Base-by-base conservation (phyloP, 192 early-diverging fungal genomes). In the Dimargaris cristalligena region DNA sequence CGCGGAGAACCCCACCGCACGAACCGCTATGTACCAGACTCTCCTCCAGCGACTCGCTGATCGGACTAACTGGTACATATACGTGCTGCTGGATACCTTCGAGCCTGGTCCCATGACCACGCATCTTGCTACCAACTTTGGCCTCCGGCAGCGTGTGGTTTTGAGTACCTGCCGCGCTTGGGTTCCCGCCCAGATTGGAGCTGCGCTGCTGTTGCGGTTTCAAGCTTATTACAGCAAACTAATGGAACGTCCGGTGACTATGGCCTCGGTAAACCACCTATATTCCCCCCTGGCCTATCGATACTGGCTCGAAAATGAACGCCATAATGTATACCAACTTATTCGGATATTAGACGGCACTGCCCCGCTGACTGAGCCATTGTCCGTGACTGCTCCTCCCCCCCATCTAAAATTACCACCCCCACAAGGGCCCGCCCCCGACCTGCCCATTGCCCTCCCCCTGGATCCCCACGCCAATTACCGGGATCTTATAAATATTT, bases 301-400 rank as follows among this genome's bases (percentile, higher is more conserved):
- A 28, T 52, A 52, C 29, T 52, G 51, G 51, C 26, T 52, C 14
- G 51, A 13, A 16, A 52, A 25, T 13, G 51, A 52, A 28, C 46
- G 46, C 46, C 20, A 25, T 18, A 47, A 22, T 18, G 6, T 47
- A 6, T 25, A 47, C 20, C n/a, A 6, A 18, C 46, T 47, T 47
- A 47, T 25, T 6, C 46, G 25, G 25, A 47, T 18, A 22, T 47
- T 47, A 22, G 6, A 25, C 6, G 46, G 25, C 20, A 25, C 46
- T 25, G 46, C 20, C 20, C 20, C 46, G n/a, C 20, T 18, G 46
- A 22, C 25, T 18, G n/a, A 3, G 25, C 46, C 20, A 6, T 47
- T n/a, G n/a, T n/a, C n/a, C n/a, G n/a, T n/a, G n/a, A n/a, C n/a
- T n/a, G n/a, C n/a, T n/a, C n/a, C n/a, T n/a, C n/a, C n/a, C n/a